Conservation (phyloP, 2,329 filamentous ascomycete genomes). For the Aciculosporium take region DNA sequence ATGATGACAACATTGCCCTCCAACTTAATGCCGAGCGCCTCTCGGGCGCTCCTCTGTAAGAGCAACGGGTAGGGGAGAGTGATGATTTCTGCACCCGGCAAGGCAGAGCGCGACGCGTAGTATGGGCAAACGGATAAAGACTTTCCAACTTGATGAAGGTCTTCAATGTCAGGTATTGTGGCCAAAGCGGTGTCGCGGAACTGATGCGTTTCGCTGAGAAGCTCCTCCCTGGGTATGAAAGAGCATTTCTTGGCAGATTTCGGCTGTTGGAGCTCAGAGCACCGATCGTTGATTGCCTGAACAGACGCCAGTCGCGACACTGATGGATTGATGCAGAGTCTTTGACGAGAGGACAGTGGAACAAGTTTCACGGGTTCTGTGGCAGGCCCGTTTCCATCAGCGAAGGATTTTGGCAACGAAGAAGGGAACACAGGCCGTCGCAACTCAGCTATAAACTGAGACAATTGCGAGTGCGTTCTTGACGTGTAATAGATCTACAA, state of each 20-base stretch:
- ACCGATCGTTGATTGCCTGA: constrained; percentile 84
- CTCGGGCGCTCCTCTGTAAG: constrained; percentile 72
- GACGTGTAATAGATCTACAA: constrained; percentile 74
- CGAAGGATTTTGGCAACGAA: constrained; percentile 39
- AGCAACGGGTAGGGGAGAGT: constrained; percentile 86
- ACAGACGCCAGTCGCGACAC: constrained; percentile 57
- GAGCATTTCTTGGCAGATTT: constrained; percentile 46
- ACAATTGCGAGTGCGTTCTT: constrained; percentile 80
- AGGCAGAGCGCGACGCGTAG: constrained; percentile 78
- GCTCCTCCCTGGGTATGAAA: constrained; percentile 67
- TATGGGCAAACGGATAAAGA: constrained; percentile 79
- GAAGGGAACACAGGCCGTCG: constrained; percentile 64
- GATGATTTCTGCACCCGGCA: constrained; percentile 76
- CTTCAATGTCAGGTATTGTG: constrained; percentile 83
- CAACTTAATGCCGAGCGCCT: constrained; percentile 73
- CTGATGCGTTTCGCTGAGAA: constrained; percentile 53
- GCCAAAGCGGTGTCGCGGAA: constrained; percentile 80
- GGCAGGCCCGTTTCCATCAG: constrained; percentile 13
- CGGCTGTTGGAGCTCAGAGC: constrained; percentile 75
- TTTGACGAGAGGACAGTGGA: constrained; percentile 73
- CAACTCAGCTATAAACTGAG: constrained; percentile 75
- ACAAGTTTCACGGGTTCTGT: constrained; percentile 54
- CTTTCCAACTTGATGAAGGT: constrained; percentile 65
- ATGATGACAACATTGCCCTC: constrained; percentile 87
- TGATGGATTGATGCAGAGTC: constrained; percentile 75